Percentiles rank a stretch among this genome's conserved stretches.
phyloP scores from a whole-genome alignment of 352 stramenopile species.

The Pythium monospermum region DNA sequence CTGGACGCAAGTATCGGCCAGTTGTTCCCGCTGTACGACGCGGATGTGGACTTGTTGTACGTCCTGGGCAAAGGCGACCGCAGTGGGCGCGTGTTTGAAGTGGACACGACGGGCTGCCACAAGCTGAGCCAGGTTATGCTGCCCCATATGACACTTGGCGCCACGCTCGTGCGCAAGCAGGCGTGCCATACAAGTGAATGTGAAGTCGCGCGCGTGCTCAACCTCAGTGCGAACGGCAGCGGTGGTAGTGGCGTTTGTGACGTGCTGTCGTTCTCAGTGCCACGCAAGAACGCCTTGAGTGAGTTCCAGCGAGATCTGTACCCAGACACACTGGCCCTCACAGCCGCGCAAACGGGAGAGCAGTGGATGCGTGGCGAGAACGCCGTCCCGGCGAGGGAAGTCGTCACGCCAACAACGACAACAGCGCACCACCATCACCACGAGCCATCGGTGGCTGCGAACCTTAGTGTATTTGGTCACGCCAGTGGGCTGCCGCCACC shows the following conservation, averaged over 20 bases:
- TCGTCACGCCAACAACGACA: conserved; percentile 20
- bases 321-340: conserved; percentile 40
- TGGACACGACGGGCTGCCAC: conserved; percentile 41
- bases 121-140: conserved; percentile 50
- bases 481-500: too few relatives aligned
- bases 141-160: conserved; percentile 49
- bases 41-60: conserved; percentile 63
- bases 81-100: conserved; percentile 52
- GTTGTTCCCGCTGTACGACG: conserved; percentile 66
- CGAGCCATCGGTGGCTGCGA: too few relatives aligned
- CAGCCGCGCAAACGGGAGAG: conserved; percentile 30
- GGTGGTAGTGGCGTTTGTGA: conserved; percentile 44
- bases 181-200: conserved; percentile 43
- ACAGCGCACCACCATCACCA: too few relatives aligned
- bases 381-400: conserved; percentile 35
- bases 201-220: conserved; percentile 65
- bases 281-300: conserved; percentile 48
- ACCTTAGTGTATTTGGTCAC: too few relatives aligned
- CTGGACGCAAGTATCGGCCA: conserved; percentile 58
- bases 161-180: conserved; percentile 47
- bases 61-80: conserved; percentile 68
- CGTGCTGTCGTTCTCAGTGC: conserved; percentile 59
- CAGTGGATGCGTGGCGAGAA: conserved; percentile 45
- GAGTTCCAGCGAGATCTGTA: conserved; percentile 79
- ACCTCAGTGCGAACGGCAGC: conserved; percentile 30